Conservation (phyloP, 805 yeast species). For the Lipomyces sp. region DNA sequence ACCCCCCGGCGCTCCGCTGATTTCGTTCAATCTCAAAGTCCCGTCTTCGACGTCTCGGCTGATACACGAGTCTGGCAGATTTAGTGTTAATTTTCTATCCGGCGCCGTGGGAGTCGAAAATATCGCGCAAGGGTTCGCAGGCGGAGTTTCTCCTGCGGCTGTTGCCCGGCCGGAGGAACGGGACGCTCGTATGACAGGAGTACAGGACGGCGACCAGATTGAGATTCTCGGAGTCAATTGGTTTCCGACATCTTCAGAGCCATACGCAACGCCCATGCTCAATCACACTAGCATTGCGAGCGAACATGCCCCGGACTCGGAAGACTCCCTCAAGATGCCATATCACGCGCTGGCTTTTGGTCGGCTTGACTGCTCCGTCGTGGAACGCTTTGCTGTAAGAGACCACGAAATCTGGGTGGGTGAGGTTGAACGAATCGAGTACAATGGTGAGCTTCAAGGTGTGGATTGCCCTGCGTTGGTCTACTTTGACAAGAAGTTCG, state of each 20-base stretch:
- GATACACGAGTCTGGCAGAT: slow-evolving; percentile 53
- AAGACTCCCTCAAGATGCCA: neutral
- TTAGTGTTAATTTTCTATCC: slow-evolving; percentile 72
- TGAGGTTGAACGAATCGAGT: slow-evolving; percentile 51
- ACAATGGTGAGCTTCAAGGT: neutral
- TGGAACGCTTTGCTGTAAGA: slow-evolving; percentile 51
- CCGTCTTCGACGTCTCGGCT: slow-evolving; percentile 78
- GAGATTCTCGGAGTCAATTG: slow-evolving; percentile 41
- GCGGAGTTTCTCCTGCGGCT: slow-evolving; percentile 31
- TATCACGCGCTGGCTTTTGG: slow-evolving; percentile 16
- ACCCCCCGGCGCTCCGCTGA: slow-evolving; percentile 59
- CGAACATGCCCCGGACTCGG: neutral
- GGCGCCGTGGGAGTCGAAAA: slow-evolving; percentile 55
- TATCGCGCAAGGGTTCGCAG: slow-evolving; percentile 66
- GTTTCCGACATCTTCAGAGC: slow-evolving; percentile 54
- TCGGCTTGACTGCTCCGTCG: slow-evolving; percentile 18
- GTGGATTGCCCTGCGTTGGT: slow-evolving; percentile 10
- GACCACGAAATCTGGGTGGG: slow-evolving; percentile 93
- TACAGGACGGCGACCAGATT: slow-evolving; percentile 2
- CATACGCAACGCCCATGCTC: slow-evolving; percentile 20
- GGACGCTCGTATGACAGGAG: slow-evolving; percentile 47
- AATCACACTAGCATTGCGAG: slow-evolving; percentile 8
- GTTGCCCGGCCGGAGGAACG: neutral
- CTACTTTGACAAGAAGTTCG: slow-evolving; percentile 10
- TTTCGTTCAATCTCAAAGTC: slow-evolving; percentile 80